Evolutionary conservation across 768 basidiomycete species (phyloP).

Genomic region (Hortiboletus campestris): DNA sequence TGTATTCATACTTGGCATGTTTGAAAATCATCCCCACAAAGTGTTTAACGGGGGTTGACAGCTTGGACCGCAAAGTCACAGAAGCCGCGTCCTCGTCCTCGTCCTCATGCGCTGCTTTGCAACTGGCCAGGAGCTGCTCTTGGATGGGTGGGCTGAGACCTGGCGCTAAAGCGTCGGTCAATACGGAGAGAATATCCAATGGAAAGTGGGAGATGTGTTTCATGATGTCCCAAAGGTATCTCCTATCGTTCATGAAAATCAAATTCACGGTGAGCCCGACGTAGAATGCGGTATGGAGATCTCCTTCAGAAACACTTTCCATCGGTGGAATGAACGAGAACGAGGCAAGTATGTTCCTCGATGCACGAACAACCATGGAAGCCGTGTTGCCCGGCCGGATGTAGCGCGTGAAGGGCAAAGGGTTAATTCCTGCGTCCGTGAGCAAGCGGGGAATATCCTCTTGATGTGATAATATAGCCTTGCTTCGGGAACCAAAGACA

Average conservation of each 20-base stretch:
- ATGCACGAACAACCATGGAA: conserved; percentile 41
- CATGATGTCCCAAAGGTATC: conserved; percentile 33
- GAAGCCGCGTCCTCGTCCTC: conserved; percentile 31
- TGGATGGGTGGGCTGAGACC: conserved; percentile 24
- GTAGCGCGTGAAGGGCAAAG: conserved; percentile 17
- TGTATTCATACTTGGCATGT: conserved; percentile 39
- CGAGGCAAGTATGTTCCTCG: conserved; percentile 39
- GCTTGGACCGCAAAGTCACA: conserved; percentile 26
- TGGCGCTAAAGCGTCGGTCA: conserved; percentile 39
- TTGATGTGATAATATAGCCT: conserved; percentile 34
- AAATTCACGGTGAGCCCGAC: conserved; percentile 39
- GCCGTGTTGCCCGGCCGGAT: conserved; percentile 31
- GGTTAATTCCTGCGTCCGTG: conserved; percentile 23
- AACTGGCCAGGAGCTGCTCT: conserved; percentile 31
- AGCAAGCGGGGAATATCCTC: conserved; percentile 37
- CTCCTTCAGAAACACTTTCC: conserved; percentile 30
- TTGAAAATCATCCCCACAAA: conserved; percentile 51
- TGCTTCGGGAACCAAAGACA: conserved; percentile 41
- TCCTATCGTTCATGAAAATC: conserved; percentile 36
- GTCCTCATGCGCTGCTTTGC: conserved; percentile 29
- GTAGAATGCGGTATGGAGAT: conserved; percentile 34
- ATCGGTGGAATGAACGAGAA: conserved; percentile 21
- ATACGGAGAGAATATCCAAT: conserved; percentile 43
- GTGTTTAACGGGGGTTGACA: conserved; percentile 31
- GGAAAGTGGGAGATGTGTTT: conserved; percentile 35